Conservation (phyloP, 805 yeast species). For the Hanseniaspora jakobsenii region DNA sequence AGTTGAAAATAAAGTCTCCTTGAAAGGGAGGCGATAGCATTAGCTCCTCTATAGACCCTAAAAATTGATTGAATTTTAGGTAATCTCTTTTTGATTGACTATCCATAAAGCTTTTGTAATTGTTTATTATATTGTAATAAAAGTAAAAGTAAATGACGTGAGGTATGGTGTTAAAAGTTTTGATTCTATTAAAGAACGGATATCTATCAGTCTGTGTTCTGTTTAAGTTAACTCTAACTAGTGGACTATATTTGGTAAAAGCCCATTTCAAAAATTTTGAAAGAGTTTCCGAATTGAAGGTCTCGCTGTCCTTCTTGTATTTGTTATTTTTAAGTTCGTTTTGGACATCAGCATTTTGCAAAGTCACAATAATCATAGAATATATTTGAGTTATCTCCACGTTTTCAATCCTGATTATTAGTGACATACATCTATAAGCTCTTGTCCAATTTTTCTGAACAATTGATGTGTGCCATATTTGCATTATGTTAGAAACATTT, state of each 20-base stretch:
- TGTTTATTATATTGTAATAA: constrained; percentile 3
- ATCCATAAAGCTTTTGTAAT: constrained; percentile 10
- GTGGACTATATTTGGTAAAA: constrained; percentile 2
- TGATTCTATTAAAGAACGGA: constrained; percentile 10
- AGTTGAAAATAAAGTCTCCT: constrained; percentile 9
- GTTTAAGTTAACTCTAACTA: background rate
- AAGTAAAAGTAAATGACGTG: constrained; percentile 8
- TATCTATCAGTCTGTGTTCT: constrained; percentile 7
- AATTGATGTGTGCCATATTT: constrained; percentile 39
- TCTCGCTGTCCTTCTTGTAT: background rate
- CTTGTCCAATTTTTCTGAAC: constrained; percentile 40
- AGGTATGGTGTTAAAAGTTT: constrained; percentile 7
- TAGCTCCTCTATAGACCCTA: constrained; percentile 9
- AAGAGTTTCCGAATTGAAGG: constrained; percentile 2
- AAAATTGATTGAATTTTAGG: constrained; percentile 4
- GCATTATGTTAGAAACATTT: constrained; percentile 26
- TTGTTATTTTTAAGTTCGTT: background rate
- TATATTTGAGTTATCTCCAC: constrained; percentile 48
- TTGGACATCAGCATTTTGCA: constrained; percentile 25
- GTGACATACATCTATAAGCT: constrained; percentile 42
- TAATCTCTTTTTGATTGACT: background rate
- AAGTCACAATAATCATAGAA: constrained; percentile 51
- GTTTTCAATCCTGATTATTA: constrained; percentile 37
- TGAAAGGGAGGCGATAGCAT: constrained; percentile 13
- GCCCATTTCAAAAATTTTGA: constrained; percentile 3